Percentiles rank a stretch among this genome's conserved stretches.
phyloP scores from a whole-genome alignment of 768 basidiomycete genomes.

The Xerocomellus intermedius region DNA sequence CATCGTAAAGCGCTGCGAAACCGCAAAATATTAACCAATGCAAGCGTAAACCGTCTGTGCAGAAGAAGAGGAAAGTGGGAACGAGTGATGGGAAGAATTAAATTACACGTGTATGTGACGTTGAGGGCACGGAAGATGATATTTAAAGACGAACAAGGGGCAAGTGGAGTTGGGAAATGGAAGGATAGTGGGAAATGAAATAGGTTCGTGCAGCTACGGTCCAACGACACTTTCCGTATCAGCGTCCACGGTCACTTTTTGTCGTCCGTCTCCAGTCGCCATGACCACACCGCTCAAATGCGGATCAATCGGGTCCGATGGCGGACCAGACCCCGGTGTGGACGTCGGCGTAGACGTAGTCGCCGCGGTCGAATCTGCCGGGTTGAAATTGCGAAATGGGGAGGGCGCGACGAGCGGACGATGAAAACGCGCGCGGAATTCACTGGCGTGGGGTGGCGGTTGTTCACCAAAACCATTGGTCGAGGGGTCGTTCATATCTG shows the following conservation, averaged over 20 bases:
- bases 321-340: constrained; percentile 33
- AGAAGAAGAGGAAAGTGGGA: neutral
- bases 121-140: neutral
- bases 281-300: constrained; percentile 30
- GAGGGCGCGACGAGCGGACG: constrained; percentile 57
- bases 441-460: constrained; percentile 38
- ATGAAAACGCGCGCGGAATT: constrained; percentile 68
- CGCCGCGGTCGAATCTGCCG: constrained; percentile 29
- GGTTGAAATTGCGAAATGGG: constrained; percentile 48
- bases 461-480: constrained; percentile 30
- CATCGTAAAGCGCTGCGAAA: neutral
- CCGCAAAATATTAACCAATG: neutral
- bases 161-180: neutral
- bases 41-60: neutral
- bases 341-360: constrained; percentile 35
- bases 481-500: constrained; percentile 34
- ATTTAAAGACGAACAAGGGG: neutral
- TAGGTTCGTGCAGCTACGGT: constrained; percentile 4
- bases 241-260: constrained; percentile 26
- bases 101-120: constrained; percentile 17
- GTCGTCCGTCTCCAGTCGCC: constrained; percentile 22
- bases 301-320: constrained; percentile 34
- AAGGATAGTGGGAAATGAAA: neutral
- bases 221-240: constrained; percentile 27
- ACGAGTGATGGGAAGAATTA: constrained; percentile 3